These are phyloP conservation scores for Knoxia roxburghii DNA, from an alignment of 257 asterid genomes.

Conservation along the genomic window DNA sequence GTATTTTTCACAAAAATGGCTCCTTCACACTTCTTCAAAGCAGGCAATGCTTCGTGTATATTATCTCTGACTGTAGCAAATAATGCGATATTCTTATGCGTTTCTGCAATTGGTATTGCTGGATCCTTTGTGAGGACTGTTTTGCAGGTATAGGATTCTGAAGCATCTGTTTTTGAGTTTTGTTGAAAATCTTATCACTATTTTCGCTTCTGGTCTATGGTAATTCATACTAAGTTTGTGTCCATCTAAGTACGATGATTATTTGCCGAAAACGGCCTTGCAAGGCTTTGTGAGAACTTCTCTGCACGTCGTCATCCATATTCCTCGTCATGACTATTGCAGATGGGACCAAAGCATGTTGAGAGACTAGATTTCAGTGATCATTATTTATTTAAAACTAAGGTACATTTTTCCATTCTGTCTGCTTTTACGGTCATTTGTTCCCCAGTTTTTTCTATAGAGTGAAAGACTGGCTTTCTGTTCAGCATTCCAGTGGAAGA, in stretches of 20 bases:
- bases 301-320: background rate
- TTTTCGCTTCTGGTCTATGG: constrained; percentile 2
- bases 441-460: background rate
- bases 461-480: background rate
- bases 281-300: background rate
- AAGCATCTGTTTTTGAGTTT: background rate
- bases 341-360: constrained; percentile 76
- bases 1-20: constrained; percentile 60
- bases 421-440: background rate
- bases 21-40: constrained; percentile 56
- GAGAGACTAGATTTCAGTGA: constrained; percentile 83
- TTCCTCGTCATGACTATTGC: constrained; percentile 30
- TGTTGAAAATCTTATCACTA: background rate
- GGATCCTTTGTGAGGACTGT: constrained; percentile 68
- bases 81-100: constrained; percentile 47
- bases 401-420: constrained; percentile 33
- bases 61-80: constrained; percentile 35
- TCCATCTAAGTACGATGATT: background rate
- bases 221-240: background rate
- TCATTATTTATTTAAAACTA: constrained; percentile 57
- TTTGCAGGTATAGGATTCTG: constrained; percentile 36
- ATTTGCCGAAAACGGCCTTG: background rate
- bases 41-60: constrained; percentile 36
- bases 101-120: constrained; percentile 79
- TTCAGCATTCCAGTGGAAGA: background rate